Evolutionary conservation across 179 eudicot genomes (phyloP).

Genomic region (Vitellaria paradoxa): DNA sequence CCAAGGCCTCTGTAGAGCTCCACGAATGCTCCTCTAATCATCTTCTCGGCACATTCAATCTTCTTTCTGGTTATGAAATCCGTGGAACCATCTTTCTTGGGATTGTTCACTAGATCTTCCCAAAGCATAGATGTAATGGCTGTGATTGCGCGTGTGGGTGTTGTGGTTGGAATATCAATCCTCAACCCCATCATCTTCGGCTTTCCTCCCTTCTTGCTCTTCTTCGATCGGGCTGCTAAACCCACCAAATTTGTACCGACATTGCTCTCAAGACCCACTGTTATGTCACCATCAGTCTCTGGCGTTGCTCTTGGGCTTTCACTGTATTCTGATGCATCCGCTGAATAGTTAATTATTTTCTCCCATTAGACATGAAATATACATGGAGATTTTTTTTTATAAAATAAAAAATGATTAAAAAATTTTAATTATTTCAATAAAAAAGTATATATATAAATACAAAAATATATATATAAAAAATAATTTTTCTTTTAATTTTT

Average conservation of each 20-base stretch:
- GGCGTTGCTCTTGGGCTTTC: constrained; percentile 34
- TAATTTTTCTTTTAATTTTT: too few species aligned
- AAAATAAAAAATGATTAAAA: too few species aligned
- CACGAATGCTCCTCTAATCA: constrained; percentile 82
- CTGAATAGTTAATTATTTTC: constrained; percentile 15
- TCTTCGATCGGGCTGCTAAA: constrained; percentile 46
- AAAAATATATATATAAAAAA: too few species aligned
- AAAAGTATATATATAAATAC: too few species aligned
- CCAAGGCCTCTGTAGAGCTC: constrained; percentile 86
- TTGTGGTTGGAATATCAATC: constrained; percentile 63
- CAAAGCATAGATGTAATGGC: constrained; percentile 72
- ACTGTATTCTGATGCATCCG: constrained; percentile 29
- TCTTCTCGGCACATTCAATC: constrained; percentile 79
- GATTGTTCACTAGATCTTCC: constrained; percentile 81
- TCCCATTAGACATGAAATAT: too few species aligned
- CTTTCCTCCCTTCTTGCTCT: constrained; percentile 51
- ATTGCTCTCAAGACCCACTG: constrained; percentile 60
- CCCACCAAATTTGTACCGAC: constrained; percentile 49
- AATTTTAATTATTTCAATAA: too few species aligned
- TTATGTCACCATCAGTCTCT: constrained; percentile 53
- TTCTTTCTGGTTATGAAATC: constrained; percentile 66
- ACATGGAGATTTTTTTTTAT: too few species aligned
- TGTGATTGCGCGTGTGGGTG: constrained; percentile 60
- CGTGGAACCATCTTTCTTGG: constrained; percentile 49
- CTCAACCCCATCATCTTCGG: constrained; percentile 52